These are phyloP conservation scores for Ogataea zsoltii DNA, from an alignment of 805 yeast genomes.

Conservation along the genomic window DNA sequence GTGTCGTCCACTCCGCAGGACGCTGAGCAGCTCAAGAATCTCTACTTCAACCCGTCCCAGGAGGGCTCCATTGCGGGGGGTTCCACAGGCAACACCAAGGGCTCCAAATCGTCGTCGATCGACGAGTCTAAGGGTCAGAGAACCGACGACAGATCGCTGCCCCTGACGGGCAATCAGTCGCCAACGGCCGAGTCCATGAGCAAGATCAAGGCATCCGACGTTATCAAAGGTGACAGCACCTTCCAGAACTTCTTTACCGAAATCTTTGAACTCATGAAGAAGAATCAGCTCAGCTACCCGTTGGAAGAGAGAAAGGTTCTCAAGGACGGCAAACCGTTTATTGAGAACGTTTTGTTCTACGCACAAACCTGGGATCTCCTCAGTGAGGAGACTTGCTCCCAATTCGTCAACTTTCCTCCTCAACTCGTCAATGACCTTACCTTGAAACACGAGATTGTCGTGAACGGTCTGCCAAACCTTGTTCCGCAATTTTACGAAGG, in stretches of 20 bases:
- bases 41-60: conserved; percentile 25
- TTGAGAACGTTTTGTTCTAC: conserved; percentile 32
- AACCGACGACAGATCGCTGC: conserved; percentile 31
- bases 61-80: conserved; percentile 26
- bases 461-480: conserved; percentile 29
- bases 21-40: conserved; percentile 23
- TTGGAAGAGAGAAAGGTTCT: conserved; percentile 31
- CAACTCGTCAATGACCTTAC: conserved; percentile 36
- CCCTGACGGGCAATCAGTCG: conserved; percentile 26
- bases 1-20: conserved; percentile 20
- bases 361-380: conserved; percentile 30
- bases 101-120: conserved; percentile 20
- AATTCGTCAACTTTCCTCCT: conserved; percentile 31
- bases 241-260: conserved; percentile 35
- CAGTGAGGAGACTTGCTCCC: conserved; percentile 28
- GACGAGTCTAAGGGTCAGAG: conserved; percentile 27
- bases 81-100: conserved; percentile 31
- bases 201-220: conserved; percentile 30
- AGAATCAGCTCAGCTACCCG: conserved; percentile 34
- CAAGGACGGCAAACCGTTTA: conserved; percentile 35
- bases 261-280: conserved; percentile 31
- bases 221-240: conserved; percentile 34
- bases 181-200: conserved; percentile 31
- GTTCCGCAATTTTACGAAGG: conserved; percentile 34
- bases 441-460: conserved; percentile 33